These are phyloP conservation scores for Cordyceps cateniannulata DNA, from an alignment of 2,329 filamentous ascomycete species.

Conservation along the genomic window DNA sequence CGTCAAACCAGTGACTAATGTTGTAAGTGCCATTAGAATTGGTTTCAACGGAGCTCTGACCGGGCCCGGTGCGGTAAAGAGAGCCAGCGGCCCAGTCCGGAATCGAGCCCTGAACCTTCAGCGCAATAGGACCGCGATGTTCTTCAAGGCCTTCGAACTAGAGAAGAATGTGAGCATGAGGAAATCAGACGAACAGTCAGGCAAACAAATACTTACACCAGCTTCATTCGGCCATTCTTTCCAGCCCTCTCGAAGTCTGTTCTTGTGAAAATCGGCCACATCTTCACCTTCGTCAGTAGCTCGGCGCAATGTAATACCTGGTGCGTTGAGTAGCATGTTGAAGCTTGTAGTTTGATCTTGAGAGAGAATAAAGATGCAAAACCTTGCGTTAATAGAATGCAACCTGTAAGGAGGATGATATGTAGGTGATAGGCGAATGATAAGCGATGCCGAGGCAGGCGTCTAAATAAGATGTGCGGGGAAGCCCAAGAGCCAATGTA, in stretches of 20 bases:
- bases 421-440: not conserved
- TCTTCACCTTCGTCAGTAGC: conserved; percentile 8
- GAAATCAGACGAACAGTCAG: not conserved
- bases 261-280: not conserved
- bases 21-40: conserved; percentile 53
- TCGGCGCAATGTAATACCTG: not conserved
- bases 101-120: conserved; percentile 59
- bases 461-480: not conserved
- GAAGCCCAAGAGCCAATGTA: not conserved
- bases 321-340: conserved; percentile 7
- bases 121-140: conserved; percentile 56
- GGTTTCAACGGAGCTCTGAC: conserved; percentile 53
- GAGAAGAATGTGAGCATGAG: not conserved
- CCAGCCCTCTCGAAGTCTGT: conserved; percentile 17
- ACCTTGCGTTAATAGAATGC: not conserved
- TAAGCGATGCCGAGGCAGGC: conserved; percentile 1
- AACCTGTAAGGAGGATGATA: not conserved
- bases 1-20: conserved; percentile 76
- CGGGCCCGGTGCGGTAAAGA: conserved; percentile 70
- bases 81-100: conserved; percentile 65
- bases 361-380: not conserved
- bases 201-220: conserved; percentile 22
- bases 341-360: not conserved
- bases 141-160: conserved; percentile 67
- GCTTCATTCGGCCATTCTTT: conserved; percentile 32